Evolutionary conservation across 164 flowering plant species (phyloP).

Genomic region (Magnolia officinalis): DNA sequence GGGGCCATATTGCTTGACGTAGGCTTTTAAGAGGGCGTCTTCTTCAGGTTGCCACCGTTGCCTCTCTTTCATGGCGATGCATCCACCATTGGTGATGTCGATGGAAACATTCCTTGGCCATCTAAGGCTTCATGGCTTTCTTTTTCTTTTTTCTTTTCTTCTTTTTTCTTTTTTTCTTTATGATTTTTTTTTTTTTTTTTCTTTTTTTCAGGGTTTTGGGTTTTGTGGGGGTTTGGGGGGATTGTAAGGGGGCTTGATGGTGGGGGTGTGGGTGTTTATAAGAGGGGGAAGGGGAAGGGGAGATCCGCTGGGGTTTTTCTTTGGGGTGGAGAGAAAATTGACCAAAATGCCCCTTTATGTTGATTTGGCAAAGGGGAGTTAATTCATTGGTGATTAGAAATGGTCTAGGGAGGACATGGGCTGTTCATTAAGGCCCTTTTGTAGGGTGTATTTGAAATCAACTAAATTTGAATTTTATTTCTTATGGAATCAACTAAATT

Average conservation of each 20-base stretch:
- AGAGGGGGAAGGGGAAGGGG: background rate
- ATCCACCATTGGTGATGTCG: background rate
- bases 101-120: background rate
- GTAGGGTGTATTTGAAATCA: too few species aligned
- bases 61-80: constrained; percentile 38
- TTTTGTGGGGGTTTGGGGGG: background rate
- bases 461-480: too few species aligned
- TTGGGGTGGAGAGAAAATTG: background rate
- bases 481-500: too few species aligned
- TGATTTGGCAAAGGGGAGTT: too few species aligned
- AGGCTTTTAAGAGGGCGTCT: constrained; percentile 43
- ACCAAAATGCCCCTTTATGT: background rate
- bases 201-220: background rate
- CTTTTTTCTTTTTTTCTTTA: background rate
- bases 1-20: constrained; percentile 47
- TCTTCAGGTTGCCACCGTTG: constrained; percentile 52
- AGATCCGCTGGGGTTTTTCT: background rate
- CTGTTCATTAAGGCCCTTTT: too few species aligned
- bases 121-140: background rate
- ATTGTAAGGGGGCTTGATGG: background rate
- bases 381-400: background rate
- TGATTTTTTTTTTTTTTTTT: background rate
- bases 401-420: too few species aligned
- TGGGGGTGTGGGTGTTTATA: background rate
- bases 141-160: background rate